Evolutionary conservation across 164 flowering plant genomes (phyloP), one percentile per base, ranked within the genome.

Genomic region (Amborella trichopoda): DNA sequence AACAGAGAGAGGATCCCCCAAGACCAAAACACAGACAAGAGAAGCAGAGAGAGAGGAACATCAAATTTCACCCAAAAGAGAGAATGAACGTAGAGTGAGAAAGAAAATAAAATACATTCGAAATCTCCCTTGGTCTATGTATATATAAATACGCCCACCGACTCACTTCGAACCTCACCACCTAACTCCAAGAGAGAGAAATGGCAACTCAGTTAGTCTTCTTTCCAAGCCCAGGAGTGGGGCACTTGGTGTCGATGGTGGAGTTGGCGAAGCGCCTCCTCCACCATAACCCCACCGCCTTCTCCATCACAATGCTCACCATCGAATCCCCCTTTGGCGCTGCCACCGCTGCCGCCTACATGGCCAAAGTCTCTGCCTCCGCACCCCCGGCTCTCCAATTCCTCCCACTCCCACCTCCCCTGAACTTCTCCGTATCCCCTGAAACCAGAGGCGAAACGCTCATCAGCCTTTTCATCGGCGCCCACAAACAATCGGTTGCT

Each of bases 171-270:
- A n/a, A n/a, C n/a, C n/a, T n/a, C n/a, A n/a, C n/a, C n/a, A n/a
- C n/a, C n/a, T n/a, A n/a, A n/a, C n/a, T n/a, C n/a, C n/a, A n/a
- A 37, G 40, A 37, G 12, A 6, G 40, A 37, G 40, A 37, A 20
- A 37, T 37, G 40, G 18, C n/a, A 20, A 13, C 6, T 5, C n/a
- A 6, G 40, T 14, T 68, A 14, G 63, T 63, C 11, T 45, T 68
- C 2, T 68, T 55, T 27, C 68, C 71, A 10, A 49, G 66, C 3
- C 68, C 71, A 22, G 68, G 53, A 5, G 56, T 56, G 0, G 74
- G 74, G 18, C 74, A 69, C 48, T 48, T 69, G 2, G 41, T 63
- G 30, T 60, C 75, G 28, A 63, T 60, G 66, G 68, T 70, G 1
- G 75, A 70, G 46, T 39, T 70, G 1, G 68, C 58, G 1, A 70